Evolutionary conservation across 441 rosid genomes (phyloP).

Genomic region (Brassica hybrid): DNA sequence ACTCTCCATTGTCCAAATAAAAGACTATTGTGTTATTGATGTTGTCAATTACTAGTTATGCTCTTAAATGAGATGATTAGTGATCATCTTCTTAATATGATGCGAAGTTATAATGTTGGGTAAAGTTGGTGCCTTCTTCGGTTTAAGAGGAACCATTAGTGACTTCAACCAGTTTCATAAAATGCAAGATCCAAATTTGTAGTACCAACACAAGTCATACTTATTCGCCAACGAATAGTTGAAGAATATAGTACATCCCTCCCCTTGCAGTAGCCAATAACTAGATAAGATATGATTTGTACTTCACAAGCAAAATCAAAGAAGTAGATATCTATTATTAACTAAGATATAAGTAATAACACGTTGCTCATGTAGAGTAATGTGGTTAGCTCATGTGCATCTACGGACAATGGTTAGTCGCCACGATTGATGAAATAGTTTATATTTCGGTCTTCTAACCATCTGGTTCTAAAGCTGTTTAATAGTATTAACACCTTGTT

Average conservation of each 20-base stretch:
- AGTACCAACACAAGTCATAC: background rate
- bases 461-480: too few relatives aligned
- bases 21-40: background rate
- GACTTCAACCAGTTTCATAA: background rate
- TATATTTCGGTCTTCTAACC: too few relatives aligned
- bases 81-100: background rate
- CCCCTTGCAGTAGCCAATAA: background rate
- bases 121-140: background rate
- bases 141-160: background rate
- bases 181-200: background rate
- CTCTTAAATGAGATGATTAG: background rate
- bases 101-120: background rate
- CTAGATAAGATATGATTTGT: background rate
- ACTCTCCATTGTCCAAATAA: conserved; percentile 8
- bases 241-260: background rate
- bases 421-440: too few relatives aligned
- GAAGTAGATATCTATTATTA: too few relatives aligned
- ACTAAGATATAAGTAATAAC: too few relatives aligned
- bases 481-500: too few relatives aligned
- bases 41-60: background rate
- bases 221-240: too few relatives aligned
- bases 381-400: too few relatives aligned
- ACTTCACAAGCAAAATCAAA: background rate
- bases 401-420: too few relatives aligned
- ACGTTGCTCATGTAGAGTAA: too few relatives aligned